Base-by-base conservation (phyloP, 768 basidiomycete species). In the Hygrocybe coccinea region DNA sequence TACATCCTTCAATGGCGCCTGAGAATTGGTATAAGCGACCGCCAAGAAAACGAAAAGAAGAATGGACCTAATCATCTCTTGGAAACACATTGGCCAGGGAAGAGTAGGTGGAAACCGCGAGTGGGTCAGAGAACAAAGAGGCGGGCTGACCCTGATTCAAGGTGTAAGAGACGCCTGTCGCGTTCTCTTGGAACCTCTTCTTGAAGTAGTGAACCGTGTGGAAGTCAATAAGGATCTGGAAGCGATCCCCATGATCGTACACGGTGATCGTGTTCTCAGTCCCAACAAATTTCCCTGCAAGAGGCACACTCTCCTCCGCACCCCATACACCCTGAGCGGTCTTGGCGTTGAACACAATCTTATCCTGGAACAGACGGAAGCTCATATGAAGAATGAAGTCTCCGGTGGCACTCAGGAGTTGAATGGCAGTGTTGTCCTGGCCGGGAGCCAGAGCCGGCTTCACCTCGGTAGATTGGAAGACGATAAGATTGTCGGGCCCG, bases 211-310 rank as follows among this genome's bases (percentile, higher is more conserved):
- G 39, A 2, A 53, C 52, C 11, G 59, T 60, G 33, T 50, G 52
- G 19, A 47, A 51, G 11, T 60, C 49, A 38, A 58, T 41, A 6
- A 60, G 29, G 47, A 60, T 58, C 22, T 60, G 59, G 35, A 41
- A 58, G 38, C 44, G 52, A 49, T 60, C 56, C n/a, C 33, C 33
- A 24, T 60, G 59, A 37, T 58, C 51, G 48, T 54, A 60, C 17
- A 60, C 33, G 19, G 48, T 41, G 47, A 60, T 44, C 12, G 57
- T 54, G 24, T 37, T 41, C 17, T 58, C 53, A 19, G 19, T 33
- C 0, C 52, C 50, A 14, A 14, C 19, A 35, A 60, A 57, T 29
- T n/a, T 29, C 1, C 49, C 52, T 47, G 47, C 35, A 21, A 60
- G 43, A n/a, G 29, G 0, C 24, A 60, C 52, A 6, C 29, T 53